Evolutionary conservation across 2,329 filamentous ascomycete genomes (phyloP), one percentile per base, ranked within the genome.

Genomic region (Diaporthe caulivora): DNA sequence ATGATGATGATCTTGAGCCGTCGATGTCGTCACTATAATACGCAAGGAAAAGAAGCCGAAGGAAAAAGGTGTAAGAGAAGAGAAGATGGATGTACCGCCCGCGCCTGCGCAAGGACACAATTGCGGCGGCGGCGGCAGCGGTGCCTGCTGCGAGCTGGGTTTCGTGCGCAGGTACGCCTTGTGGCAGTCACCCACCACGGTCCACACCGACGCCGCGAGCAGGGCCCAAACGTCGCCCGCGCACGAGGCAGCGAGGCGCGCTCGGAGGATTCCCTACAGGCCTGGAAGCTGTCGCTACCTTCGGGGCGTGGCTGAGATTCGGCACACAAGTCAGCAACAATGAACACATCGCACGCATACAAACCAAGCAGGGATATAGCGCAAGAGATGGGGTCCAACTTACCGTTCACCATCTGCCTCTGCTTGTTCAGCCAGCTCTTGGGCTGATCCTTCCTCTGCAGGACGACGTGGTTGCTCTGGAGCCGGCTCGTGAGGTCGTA

Each of bases 371-470:
- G 31, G 24, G 29, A 67, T n/a, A 0, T 3, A 9, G 62, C 42
- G 37, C 17, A 26, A 8, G 11, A 8, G 15, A 29, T 9, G 18
- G 42, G 31, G 21, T 18, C 8, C 4, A 11, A 9, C 84, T 78
- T 71, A 90, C 87, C 87, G 82, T 92, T 92, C 77, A 93, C 90
- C 86, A 92, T 87, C 80, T 91, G 90, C 80, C 94, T 89, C 87
- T 97, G 94, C 86, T 94, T 95, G 79, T 94, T 94, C 78, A 97
- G 84, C 93, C 94, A 97, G 83, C 93, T 95, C 83, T 91, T 92
- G 18, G 94, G 93, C 77, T 89, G 89, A 78, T 96, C 93, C 77
- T 93, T 88, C 77, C 94, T 87, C 80, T 95, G 93, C 75, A 97
- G 84, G 71, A 94, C 91, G 54, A 96, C 92, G 75, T 94, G 93